Evolutionary conservation across 2,329 filamentous ascomycete species (phyloP).

Genomic region (Dryadomyces sulphureus): DNA sequence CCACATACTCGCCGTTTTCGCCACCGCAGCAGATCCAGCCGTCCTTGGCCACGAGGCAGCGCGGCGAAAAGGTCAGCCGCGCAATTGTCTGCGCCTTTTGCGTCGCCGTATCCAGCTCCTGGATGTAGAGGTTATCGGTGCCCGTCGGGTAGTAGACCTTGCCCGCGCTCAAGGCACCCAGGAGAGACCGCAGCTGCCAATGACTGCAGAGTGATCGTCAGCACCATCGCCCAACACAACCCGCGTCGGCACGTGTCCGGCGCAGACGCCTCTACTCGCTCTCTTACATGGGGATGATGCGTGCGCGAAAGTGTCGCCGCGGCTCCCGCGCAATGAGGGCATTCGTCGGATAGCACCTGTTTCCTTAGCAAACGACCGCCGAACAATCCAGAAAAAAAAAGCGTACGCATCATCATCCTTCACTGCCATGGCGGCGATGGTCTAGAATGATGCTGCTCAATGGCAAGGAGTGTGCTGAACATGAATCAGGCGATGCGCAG

Average conservation of each 20-base stretch:
- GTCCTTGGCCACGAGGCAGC: constrained; percentile 72
- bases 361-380: neutral
- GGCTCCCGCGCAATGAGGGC: constrained; percentile 43
- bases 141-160: constrained; percentile 76
- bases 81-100: constrained; percentile 61
- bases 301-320: constrained; percentile 53
- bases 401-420: constrained; percentile 37
- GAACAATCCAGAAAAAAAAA: neutral
- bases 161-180: constrained; percentile 65
- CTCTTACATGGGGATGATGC: constrained; percentile 50
- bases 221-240: neutral
- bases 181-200: constrained; percentile 80
- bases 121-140: constrained; percentile 47
- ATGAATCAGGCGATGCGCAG: neutral
- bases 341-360: constrained; percentile 51
- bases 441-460: constrained; percentile 10
- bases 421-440: constrained; percentile 33
- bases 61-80: constrained; percentile 56
- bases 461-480: neutral
- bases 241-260: too few relatives aligned
- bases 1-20: constrained; percentile 73
- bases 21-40: constrained; percentile 89
- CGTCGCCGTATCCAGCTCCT: constrained; percentile 52
- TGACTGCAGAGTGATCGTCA: constrained; percentile 35
- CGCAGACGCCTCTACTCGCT: too few relatives aligned